These are phyloP conservation scores for Metschnikowia baotianmanensis DNA, from an alignment of 805 yeast genomes.

Conservation along the genomic window DNA sequence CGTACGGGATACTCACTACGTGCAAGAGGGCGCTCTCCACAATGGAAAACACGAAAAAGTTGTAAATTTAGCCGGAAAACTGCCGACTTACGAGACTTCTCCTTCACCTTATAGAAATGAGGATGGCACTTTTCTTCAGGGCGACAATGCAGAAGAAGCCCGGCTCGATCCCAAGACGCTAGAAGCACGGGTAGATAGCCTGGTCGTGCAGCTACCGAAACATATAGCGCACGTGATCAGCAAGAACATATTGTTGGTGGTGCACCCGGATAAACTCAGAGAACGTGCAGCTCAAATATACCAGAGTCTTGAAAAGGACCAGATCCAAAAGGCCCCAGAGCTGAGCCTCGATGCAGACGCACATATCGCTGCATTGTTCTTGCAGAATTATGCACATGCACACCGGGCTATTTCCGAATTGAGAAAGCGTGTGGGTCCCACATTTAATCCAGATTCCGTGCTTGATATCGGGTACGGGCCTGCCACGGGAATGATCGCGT, in stretches of 20 bases:
- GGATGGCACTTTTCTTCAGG: slow-evolving; percentile 43
- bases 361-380: slow-evolving; percentile 73
- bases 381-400: slow-evolving; percentile 75
- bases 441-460: slow-evolving; percentile 63
- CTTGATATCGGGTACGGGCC: slow-evolving; percentile 90
- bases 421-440: slow-evolving; percentile 48
- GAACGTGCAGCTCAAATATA: slow-evolving; percentile 58
- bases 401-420: slow-evolving; percentile 67
- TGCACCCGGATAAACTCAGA: slow-evolving; percentile 63
- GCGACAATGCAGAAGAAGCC: slow-evolving; percentile 47
- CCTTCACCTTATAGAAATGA: slow-evolving; percentile 36
- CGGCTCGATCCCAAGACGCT: slow-evolving; percentile 59
- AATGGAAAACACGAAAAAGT: slow-evolving; percentile 3
- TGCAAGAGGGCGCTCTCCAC: slow-evolving; percentile 9
- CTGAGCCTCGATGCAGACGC: slow-evolving; percentile 63
- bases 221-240: slow-evolving; percentile 57
- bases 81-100: slow-evolving; percentile 7
- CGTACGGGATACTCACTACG: slow-evolving; percentile 18
- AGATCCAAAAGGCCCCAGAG: slow-evolving; percentile 50
- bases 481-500: slow-evolving; percentile 84
- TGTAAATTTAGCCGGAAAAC: slow-evolving; percentile 3
- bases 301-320: slow-evolving; percentile 48
- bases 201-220: slow-evolving; percentile 54
- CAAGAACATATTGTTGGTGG: slow-evolving; percentile 58
- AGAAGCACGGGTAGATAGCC: slow-evolving; percentile 51